These are phyloP conservation scores for Cyclotella cryptica DNA, from an alignment of 108 stramenopile genomes.

Conservation along the genomic window DNA sequence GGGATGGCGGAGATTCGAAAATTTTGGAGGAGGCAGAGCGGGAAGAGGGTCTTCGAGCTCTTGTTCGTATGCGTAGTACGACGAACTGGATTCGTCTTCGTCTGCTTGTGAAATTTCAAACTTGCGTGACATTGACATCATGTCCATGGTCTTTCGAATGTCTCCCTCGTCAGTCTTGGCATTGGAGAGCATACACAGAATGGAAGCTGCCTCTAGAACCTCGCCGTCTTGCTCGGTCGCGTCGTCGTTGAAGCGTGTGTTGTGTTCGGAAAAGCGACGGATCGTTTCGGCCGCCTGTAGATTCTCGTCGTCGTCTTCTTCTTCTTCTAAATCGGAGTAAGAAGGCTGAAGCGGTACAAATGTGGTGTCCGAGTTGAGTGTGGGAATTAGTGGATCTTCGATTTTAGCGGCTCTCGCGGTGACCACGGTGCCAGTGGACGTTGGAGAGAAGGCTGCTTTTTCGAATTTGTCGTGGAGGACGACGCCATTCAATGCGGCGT, in stretches of 20 bases:
- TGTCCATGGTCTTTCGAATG: slow-evolving; percentile 6
- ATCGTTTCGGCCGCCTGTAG: neutral
- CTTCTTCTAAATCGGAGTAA: neutral
- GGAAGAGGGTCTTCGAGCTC: neutral
- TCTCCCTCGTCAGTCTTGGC: neutral
- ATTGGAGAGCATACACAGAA: slow-evolving; percentile 13
- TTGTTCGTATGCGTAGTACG: neutral
- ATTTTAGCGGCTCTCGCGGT: neutral
- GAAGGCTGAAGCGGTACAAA: neutral
- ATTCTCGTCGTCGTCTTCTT: neutral
- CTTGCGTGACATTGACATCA: neutral
- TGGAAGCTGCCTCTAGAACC: slow-evolving; percentile 14
- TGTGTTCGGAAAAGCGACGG: slow-evolving; percentile 9
- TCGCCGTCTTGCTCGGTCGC: neutral
- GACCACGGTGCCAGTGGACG: neutral
- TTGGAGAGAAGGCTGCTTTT: slow-evolving; percentile 16
- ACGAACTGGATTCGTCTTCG: neutral
- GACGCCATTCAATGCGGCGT: neutral
- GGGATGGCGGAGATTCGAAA: slow-evolving; percentile 29
- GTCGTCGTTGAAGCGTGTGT: neutral
- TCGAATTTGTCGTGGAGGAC: slow-evolving; percentile 18
- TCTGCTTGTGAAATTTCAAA: neutral
- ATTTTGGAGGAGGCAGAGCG: neutral
- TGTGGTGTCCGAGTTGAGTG: neutral
- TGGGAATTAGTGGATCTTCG: neutral